phyloP scores from a whole-genome alignment of 345 rosid species.

The Pistacia integerrima region DNA sequence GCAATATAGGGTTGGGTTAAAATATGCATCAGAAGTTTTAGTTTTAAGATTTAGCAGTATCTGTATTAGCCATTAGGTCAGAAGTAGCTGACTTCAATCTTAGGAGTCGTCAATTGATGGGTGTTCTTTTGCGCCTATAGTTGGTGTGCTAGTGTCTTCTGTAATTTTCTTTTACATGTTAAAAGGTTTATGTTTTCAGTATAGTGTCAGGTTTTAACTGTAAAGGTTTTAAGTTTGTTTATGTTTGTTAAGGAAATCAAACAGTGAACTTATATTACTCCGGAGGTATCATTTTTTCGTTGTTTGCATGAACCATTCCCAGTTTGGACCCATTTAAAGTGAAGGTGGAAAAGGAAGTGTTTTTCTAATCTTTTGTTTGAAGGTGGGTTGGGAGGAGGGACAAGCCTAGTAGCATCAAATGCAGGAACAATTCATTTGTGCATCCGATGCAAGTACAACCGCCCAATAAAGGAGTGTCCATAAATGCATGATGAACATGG shows the following conservation, averaged over 20 bases:
- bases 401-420: no score
- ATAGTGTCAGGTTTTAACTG: slow-evolving; percentile 6
- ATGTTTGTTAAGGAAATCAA: slow-evolving; percentile 14
- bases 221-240: neutral
- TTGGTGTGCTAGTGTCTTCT: neutral
- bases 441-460: no score
- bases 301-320: neutral
- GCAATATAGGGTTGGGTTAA: slow-evolving; percentile 4
- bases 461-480: no score
- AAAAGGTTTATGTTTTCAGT: neutral
- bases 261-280: neutral
- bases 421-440: no score
- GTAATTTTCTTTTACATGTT: neutral
- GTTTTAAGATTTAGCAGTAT: neutral
- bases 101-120: neutral
- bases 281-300: no score
- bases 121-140: neutral
- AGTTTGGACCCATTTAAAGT: neutral
- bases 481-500: no score
- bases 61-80: neutral
- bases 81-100: neutral
- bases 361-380: no score
- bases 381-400: no score
- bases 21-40: neutral
- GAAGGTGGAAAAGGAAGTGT: no score